These are phyloP conservation scores for Phyllachora maydis DNA, from an alignment of 2,329 filamentous ascomycete genomes.

Conservation along the genomic window DNA sequence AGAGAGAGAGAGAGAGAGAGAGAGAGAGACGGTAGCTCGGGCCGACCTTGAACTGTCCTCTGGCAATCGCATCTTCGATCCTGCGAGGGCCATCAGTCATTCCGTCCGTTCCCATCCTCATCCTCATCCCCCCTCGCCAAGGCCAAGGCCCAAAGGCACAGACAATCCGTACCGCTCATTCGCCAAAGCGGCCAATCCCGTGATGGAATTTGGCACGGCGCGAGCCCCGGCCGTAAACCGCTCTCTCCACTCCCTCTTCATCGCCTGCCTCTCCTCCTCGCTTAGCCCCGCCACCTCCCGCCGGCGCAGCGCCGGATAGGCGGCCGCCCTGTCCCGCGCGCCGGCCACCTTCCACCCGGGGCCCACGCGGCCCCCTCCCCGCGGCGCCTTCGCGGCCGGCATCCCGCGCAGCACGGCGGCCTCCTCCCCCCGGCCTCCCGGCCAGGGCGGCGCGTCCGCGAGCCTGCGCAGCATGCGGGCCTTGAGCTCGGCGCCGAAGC, in stretches of 20 bases:
- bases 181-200: constrained; percentile 62
- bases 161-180: constrained; percentile 46
- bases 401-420: constrained; percentile 74
- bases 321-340: constrained; percentile 34
- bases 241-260: constrained; percentile 56
- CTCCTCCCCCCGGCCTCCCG: constrained; percentile 50
- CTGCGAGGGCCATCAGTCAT: constrained; percentile 1
- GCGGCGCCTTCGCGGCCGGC: constrained; percentile 52
- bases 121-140: too few relatives aligned
- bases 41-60: constrained; percentile 56
- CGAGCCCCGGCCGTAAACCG: constrained; percentile 57
- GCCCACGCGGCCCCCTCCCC: constrained; percentile 14
- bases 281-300: constrained; percentile 29
- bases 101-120: neutral
- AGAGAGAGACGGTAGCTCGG: too few relatives aligned
- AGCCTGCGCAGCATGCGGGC: constrained; percentile 34
- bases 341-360: constrained; percentile 25
- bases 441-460: constrained; percentile 46
- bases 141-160: too few relatives aligned
- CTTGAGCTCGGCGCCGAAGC: constrained; percentile 43
- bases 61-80: constrained; percentile 83
- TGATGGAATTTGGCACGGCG: constrained; percentile 53
- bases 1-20: too few relatives aligned
- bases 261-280: constrained; percentile 51
- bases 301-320: constrained; percentile 26